Conservation (phyloP, 2,329 filamentous ascomycete species). For the Juglanconis juglandina region DNA sequence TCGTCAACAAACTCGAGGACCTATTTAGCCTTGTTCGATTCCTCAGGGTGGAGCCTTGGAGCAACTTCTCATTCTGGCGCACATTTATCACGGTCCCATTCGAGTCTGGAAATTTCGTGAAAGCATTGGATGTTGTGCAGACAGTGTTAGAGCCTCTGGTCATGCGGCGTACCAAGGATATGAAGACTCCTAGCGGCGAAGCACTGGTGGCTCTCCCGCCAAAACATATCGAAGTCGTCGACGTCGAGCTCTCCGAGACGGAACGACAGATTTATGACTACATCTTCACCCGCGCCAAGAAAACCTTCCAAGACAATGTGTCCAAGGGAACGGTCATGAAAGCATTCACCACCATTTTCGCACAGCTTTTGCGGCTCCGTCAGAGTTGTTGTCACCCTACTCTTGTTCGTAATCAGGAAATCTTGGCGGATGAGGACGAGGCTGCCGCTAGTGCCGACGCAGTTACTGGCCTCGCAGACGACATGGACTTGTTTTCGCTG, state of each 20-base stretch:
- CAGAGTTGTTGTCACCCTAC: constrained; percentile 94
- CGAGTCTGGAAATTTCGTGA: constrained; percentile 89
- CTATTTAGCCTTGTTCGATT: constrained; percentile 91
- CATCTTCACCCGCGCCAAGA: constrained; percentile 78
- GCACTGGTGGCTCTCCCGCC: constrained; percentile 76
- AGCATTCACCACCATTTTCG: constrained; percentile 94
- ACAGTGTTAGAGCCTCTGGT: constrained; percentile 96
- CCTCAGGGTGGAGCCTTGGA: constrained; percentile 93
- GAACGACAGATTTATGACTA: constrained; percentile 92
- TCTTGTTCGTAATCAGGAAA: constrained; percentile 77
- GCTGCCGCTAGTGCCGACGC: constrained; percentile 75
- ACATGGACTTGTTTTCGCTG: constrained; percentile 89
- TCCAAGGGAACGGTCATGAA: constrained; percentile 92
- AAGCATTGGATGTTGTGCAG: constrained; percentile 92
- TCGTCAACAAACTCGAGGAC: constrained; percentile 93
- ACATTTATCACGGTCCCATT: constrained; percentile 98
- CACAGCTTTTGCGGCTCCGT: constrained; percentile 86
- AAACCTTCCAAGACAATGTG: constrained; percentile 79
- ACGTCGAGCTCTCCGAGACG: constrained; percentile 77
- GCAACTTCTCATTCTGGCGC: constrained; percentile 98
- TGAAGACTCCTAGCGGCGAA: constrained; percentile 85
- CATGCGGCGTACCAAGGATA: constrained; percentile 90
- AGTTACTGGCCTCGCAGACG: constrained; percentile 78
- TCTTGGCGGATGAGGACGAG: constrained; percentile 85
- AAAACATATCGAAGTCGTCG: constrained; percentile 78